Conservation (phyloP, 805 yeast species). For the Cyberlindnera meyerae region DNA sequence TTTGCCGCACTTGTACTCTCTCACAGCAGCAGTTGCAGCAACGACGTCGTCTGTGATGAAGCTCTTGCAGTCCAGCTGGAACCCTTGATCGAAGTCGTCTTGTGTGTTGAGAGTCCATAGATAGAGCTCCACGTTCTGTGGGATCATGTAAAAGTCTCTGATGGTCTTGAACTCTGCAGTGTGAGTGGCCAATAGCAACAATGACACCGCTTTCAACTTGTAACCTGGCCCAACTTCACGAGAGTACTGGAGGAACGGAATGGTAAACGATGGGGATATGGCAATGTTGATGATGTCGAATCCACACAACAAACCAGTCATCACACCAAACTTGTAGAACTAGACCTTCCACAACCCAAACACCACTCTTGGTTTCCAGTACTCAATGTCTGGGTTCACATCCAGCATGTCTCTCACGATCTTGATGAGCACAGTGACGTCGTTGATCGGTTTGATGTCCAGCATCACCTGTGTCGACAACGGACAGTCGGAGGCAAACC, state of each 20-base stretch:
- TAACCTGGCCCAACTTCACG: slow-evolving; percentile 32
- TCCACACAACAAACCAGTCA: slow-evolving; percentile 32
- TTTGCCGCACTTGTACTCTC: slow-evolving; percentile 7
- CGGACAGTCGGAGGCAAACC: slow-evolving; percentile 28
- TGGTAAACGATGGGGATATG: slow-evolving; percentile 30
- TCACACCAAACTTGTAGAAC: slow-evolving; percentile 39
- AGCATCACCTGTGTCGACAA: slow-evolving; percentile 35
- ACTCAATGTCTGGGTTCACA: slow-evolving; percentile 34
- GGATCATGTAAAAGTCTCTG: slow-evolving; percentile 27
- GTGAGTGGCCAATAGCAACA: slow-evolving; percentile 42
- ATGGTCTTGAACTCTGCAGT: slow-evolving; percentile 29
- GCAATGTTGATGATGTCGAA: slow-evolving; percentile 34
- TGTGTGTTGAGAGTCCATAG: slow-evolving; percentile 50
- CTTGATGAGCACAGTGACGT: slow-evolving; percentile 37
- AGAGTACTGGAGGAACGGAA: slow-evolving; percentile 32
- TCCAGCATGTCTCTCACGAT: slow-evolving; percentile 32
- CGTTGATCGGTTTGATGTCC: slow-evolving; percentile 46
- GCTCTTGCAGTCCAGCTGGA: slow-evolving; percentile 32
- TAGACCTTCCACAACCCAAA: slow-evolving; percentile 51
- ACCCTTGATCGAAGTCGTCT: slow-evolving; percentile 33
- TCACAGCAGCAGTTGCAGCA: slow-evolving; percentile 12
- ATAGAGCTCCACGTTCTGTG: slow-evolving; percentile 34
- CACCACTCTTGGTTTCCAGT: slow-evolving; percentile 42
- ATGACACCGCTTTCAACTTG: slow-evolving; percentile 55
- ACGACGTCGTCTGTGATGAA: slow-evolving; percentile 39